A percentile compares a stretch with the other conserved stretches of the same genome.
phyloP scores from a whole-genome alignment of 768 basidiomycete species.

The Fomitopsis pulvina region DNA sequence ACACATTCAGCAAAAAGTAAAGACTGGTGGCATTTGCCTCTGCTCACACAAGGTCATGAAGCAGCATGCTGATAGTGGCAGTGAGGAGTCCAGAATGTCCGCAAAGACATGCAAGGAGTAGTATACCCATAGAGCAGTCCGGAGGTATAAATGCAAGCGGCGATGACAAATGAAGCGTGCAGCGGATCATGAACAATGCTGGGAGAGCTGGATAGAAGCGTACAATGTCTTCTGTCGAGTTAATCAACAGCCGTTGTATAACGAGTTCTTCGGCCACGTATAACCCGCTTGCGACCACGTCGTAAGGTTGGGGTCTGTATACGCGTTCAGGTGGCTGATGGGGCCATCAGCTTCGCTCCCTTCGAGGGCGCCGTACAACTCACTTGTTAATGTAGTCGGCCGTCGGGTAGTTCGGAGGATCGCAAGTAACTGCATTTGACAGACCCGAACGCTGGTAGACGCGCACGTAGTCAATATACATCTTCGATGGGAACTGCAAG shows the following conservation, averaged over 20 bases:
- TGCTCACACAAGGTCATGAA: too few species aligned
- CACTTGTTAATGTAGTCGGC: constrained; percentile 68
- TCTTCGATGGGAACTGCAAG: constrained; percentile 68
- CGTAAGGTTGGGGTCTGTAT: constrained; percentile 77
- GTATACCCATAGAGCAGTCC: constrained; percentile 1
- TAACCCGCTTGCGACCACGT: constrained; percentile 79
- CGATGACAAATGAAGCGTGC: neutral
- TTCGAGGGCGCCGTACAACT: constrained; percentile 11
- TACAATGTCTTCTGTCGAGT: neutral
- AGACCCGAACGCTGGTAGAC: constrained; percentile 76
- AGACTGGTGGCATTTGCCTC: too few species aligned
- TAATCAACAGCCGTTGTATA: constrained; percentile 29
- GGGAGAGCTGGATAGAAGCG: neutral
- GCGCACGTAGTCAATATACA: constrained; percentile 88
- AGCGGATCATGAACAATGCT: neutral
- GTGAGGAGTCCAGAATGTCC: too few species aligned
- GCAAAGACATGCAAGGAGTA: too few species aligned
- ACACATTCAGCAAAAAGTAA: too few species aligned
- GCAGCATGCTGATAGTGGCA: too few species aligned
- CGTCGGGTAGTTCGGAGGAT: constrained; percentile 76
- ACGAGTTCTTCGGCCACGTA: constrained; percentile 63
- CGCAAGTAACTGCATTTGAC: constrained; percentile 64
- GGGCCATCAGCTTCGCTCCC: neutral
- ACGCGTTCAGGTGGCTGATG: constrained; percentile 45
- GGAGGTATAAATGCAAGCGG: neutral